Base-by-base conservation (phyloP, 768 basidiomycete species). In the Serendipita sp. region DNA sequence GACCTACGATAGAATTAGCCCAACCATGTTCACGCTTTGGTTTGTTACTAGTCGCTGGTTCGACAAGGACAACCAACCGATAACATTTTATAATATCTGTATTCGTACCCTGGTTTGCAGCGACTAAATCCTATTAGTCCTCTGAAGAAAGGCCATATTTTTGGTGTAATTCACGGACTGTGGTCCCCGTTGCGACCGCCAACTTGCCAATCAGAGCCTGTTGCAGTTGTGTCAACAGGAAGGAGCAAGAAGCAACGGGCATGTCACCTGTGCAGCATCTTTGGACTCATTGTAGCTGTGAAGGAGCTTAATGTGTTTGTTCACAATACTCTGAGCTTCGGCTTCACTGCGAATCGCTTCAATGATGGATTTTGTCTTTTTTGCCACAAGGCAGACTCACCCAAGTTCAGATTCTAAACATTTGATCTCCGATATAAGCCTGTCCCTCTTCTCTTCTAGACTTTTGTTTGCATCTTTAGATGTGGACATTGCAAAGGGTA, bases 141-240 rank as follows among this genome's bases (percentile, higher is more conserved):
- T 78, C 77, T 65, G 78, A 78, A 16, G 77, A 77, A 46, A 92
- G 77, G 3, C 79, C 86, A 68, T 84, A 80, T 44, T 91, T 88
- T 58, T 82, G 77, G 70, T 91, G 88, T 18, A 90, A 80, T 72
- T 89, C 82, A 62, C 83, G 77, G 51, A 92, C 78, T 0, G 89
- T 91, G 2, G 80, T 83, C 67, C 84, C 81, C 65, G 81, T 83
- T 66, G 85, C 75, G 3, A 79, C 72, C 2, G 90, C 89, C n/a
- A 92, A 80, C 90, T 82, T 85, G 67, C 89, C 89, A 63, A 91
- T 88, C 62, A 92, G 75, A 51, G 88, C 84, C 89, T 91, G 66
- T 66, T 35, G 11, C 38, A 41, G 7, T 41, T 13, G 7, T 13
- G 13, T 41, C 13, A 41, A 13, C 2, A 7, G 7, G 5, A 41